Percentiles rank a stretch among this genome's conserved stretches.
These are phyloP conservation scores for Hanseniaspora occidentalis DNA, from an alignment of 805 yeast species.

Conservation along the genomic window DNA sequence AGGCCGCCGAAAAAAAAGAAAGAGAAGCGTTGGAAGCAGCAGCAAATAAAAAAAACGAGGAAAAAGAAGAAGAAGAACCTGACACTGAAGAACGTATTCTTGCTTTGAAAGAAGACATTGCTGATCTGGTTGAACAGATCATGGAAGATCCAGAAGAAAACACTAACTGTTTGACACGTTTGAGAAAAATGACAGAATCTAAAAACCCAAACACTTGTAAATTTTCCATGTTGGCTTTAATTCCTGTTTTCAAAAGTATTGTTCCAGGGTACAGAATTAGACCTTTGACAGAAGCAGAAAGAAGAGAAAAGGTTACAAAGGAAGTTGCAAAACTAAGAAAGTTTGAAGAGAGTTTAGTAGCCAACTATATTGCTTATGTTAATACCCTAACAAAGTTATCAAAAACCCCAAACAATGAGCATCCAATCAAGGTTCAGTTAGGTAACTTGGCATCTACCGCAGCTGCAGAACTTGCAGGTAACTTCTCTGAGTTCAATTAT, in stretches of 20 bases:
- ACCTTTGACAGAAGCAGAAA: conserved; percentile 70
- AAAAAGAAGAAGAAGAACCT: conserved; percentile 24
- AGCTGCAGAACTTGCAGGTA: conserved; percentile 60
- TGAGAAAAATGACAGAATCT: conserved; percentile 59
- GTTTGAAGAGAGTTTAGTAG: conserved; percentile 69
- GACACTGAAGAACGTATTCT: conserved; percentile 44
- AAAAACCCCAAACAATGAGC: conserved; percentile 25
- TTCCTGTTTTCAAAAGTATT: conserved; percentile 72
- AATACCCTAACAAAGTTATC: conserved; percentile 36
- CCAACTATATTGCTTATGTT: conserved; percentile 56
- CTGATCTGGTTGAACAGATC: conserved; percentile 62
- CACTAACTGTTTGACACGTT: conserved; percentile 46
- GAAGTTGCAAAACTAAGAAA: conserved; percentile 69
- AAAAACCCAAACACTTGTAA: conserved; percentile 53
- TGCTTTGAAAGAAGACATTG: conserved; percentile 70
- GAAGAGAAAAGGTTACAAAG: conserved; percentile 66
- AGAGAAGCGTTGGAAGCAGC: conserved; percentile 20
- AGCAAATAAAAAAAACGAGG: conserved; percentile 22
- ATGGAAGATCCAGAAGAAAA: conserved; percentile 88
- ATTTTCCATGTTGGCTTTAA: conserved; percentile 63
- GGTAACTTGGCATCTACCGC: conserved; percentile 60
- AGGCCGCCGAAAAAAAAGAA: conserved; percentile 15
- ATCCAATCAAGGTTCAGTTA: conserved; percentile 18
- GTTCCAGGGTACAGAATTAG: conserved; percentile 84
- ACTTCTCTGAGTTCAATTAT: conserved; percentile 70